Base-by-base conservation (phyloP, 176 grass and related monocot species). In the Ampelocalamus luodianensis region DNA sequence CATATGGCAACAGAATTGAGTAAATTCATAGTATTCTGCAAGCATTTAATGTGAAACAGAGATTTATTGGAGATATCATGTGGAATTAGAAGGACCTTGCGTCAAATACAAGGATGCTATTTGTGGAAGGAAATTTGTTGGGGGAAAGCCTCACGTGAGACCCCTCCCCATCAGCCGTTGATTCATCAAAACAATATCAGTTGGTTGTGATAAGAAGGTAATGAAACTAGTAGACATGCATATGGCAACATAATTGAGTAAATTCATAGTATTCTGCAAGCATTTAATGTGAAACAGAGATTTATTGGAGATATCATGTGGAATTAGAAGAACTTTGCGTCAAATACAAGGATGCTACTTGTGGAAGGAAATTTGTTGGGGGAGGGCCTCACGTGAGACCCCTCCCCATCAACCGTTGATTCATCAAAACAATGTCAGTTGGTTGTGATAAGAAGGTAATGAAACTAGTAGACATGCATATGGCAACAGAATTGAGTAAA, bases 121-220 rank as follows among this genome's bases (percentile, higher is more conserved):
- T 29, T 29, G 29, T 29, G 29, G 29, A 29, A 29, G 29, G 29
- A 29, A 29, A 29, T 29, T 29, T 29, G 29, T 29, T 29, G 29
- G 29, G 1, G 29, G 29, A 29, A n/a, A n/a, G n/a, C n/a, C n/a
- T n/a, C n/a, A n/a, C n/a, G n/a, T n/a, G n/a, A n/a, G n/a, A n/a
- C n/a, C 29, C 29, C 29, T 29, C 29, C 29, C 1, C 29, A 29
- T 29, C 29, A 29, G 29, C 29, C 29, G 29, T 29, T 29, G 29
- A 29, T 29, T 29, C 29, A n/a, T 12, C 1, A 44, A 16, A 48
- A 76, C 13, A 65, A 75, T 48, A 26, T 32, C 55, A 42, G 43
- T 81, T 76, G 49, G 70, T 3, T 62, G 77, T 32, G 34, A 40
- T 27, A 29, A 76, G 6, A 66, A 78, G 23, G 10, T n/a, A 83